Percentiles rank a stretch among this genome's conserved stretches.
Evolutionary conservation across 495 filamentous ascomycete species (phyloP).

Genomic region (Penicillium diatomitis): DNA sequence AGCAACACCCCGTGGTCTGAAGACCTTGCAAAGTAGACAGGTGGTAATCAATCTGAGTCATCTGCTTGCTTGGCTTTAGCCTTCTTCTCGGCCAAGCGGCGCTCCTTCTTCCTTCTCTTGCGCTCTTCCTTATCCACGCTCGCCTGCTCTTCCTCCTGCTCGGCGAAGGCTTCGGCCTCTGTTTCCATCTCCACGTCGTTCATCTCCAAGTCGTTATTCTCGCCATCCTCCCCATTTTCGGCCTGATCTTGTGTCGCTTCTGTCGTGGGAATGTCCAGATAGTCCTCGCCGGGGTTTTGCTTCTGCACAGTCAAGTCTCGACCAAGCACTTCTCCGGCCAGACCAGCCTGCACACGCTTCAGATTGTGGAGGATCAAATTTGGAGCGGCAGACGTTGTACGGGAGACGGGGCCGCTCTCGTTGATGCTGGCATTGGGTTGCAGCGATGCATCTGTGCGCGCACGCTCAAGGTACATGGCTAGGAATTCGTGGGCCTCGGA

Average conservation of each 20-base stretch:
- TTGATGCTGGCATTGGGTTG: constrained; percentile 58
- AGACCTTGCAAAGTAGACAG: constrained; percentile 7
- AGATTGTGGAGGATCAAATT: constrained; percentile 57
- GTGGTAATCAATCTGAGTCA: constrained; percentile 16
- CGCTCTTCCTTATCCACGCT: constrained; percentile 39
- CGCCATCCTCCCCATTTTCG: constrained; percentile 25
- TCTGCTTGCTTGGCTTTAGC: constrained; percentile 28
- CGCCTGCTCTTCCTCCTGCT: constrained; percentile 10
- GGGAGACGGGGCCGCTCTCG: constrained; percentile 47
- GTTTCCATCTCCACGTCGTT: constrained; percentile 18
- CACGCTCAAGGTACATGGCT: constrained; percentile 46
- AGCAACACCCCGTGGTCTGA: constrained; percentile 17
- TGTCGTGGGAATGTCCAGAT: constrained; percentile 17
- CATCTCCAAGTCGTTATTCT: constrained; percentile 16
- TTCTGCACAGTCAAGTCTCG: constrained; percentile 37
- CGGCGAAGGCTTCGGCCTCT: constrained; percentile 19
- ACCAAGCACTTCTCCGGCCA: constrained; percentile 48
- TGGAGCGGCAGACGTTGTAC: constrained; percentile 42
- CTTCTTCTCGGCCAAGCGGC: constrained; percentile 34
- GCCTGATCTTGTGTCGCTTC: constrained; percentile 9
- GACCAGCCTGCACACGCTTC: constrained; percentile 54
- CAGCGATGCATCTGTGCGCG: constrained; percentile 48
- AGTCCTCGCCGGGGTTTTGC: constrained; percentile 25
- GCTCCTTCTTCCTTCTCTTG: constrained; percentile 44
- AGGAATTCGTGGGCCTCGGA: constrained; percentile 47